Percentiles rank a stretch among this genome's conserved stretches.
Evolutionary conservation across 2,329 filamentous ascomycete genomes (phyloP).

Genomic region (Fusarium irregulare): DNA sequence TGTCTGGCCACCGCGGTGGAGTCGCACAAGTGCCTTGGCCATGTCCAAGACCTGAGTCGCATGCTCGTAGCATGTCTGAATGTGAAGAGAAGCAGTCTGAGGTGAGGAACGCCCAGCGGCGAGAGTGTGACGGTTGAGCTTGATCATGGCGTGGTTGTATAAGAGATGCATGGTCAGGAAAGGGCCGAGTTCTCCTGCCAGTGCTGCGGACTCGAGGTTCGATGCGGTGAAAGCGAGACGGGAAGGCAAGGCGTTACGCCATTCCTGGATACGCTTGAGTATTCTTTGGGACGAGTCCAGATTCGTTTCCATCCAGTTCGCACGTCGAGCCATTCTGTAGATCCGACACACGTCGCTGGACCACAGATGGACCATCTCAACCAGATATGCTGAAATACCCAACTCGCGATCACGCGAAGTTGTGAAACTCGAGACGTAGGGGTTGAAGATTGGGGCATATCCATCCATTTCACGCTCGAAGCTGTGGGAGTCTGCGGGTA

Average conservation of each 20-base stretch:
- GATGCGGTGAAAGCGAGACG: conserved; percentile 64
- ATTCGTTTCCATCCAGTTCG: conserved; percentile 45
- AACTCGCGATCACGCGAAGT: conserved; percentile 46
- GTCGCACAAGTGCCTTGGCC: conserved; percentile 54
- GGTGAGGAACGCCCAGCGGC: conserved; percentile 53
- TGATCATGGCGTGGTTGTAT: conserved; percentile 73
- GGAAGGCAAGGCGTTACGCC: conserved; percentile 67
- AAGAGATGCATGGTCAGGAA: conserved; percentile 74
- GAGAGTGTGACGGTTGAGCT: conserved; percentile 71
- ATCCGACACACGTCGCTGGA: conserved; percentile 70
- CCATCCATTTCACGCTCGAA: conserved; percentile 71
- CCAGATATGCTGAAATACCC: conserved; percentile 69
- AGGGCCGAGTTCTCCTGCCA: conserved; percentile 64
- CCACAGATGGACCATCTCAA: conserved; percentile 74
- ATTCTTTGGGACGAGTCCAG: conserved; percentile 58
- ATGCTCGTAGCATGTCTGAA: conserved; percentile 62
- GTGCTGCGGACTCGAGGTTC: conserved; percentile 68
- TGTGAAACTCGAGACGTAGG: conserved; percentile 49
- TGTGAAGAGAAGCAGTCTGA: conserved; percentile 57
- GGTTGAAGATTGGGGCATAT: conserved; percentile 70
- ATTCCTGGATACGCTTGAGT: conserved; percentile 65
- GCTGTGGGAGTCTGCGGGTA: conserved; percentile 70
- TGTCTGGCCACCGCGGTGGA: conserved; percentile 49
- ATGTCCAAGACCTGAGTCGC: conserved; percentile 64
- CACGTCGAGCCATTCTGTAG: conserved; percentile 54